Evolutionary conservation across 257 asterid species (phyloP).

Genomic region (Ophiorrhiza pumila): DNA sequence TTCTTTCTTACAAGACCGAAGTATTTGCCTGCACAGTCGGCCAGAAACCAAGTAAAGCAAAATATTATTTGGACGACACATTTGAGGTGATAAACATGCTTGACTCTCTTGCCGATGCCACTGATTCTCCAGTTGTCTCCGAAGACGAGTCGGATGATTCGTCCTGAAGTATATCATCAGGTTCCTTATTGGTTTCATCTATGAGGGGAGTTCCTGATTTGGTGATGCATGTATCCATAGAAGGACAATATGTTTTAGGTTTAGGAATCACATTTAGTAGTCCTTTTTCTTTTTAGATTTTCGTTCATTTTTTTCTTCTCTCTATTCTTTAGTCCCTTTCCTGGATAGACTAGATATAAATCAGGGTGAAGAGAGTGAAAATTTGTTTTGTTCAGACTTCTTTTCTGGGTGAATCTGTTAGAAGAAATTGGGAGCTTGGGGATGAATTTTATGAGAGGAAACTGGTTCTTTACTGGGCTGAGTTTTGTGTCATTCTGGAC

Average conservation of each 20-base stretch:
- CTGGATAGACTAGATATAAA: conserved; percentile 21
- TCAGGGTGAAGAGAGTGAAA: not conserved
- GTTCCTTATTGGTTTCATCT: conserved; percentile 24
- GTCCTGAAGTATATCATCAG: conserved; percentile 32
- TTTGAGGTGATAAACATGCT: conserved; percentile 75
- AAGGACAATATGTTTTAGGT: conserved; percentile 38
- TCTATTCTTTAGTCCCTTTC: conserved; percentile 31
- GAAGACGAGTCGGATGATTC: conserved; percentile 51
- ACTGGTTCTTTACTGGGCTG: not conserved
- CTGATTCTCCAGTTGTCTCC: conserved; percentile 61
- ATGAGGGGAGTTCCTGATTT: conserved; percentile 24
- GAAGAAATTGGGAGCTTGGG: conserved; percentile 11
- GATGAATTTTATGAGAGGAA: not conserved
- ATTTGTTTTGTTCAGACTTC: conserved; percentile 3
- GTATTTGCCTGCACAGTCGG: conserved; percentile 90
- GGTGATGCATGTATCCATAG: conserved; percentile 31
- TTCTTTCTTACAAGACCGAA: conserved; percentile 54
- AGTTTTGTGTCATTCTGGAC: not conserved
- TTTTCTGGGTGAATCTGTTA: conserved; percentile 8
- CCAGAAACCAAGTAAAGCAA: conserved; percentile 88
- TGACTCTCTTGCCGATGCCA: conserved; percentile 74
- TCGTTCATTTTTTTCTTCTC: conserved; percentile 12
- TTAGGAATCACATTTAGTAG: conserved; percentile 14
- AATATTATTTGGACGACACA: conserved; percentile 78
- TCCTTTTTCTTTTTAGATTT: conserved; percentile 21